These are phyloP conservation scores for Tetracentron sinense DNA, from an alignment of 164 flowering plant species.

Conservation along the genomic window DNA sequence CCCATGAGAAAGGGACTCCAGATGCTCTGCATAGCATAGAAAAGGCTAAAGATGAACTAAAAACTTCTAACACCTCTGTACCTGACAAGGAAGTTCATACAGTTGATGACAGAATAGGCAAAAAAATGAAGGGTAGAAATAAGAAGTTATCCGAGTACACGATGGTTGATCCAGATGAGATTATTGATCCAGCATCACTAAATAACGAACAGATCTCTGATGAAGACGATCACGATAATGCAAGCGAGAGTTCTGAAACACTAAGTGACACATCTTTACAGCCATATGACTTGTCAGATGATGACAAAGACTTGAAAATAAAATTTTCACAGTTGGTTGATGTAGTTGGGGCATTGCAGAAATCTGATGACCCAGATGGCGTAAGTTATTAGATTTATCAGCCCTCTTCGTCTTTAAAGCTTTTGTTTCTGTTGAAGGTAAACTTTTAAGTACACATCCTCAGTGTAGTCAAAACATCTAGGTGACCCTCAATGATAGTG, in stretches of 20 bases:
- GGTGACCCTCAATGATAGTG: too few relatives aligned
- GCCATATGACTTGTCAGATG: slow-evolving; percentile 93
- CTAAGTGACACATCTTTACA: slow-evolving; percentile 74
- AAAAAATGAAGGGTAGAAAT: slow-evolving; percentile 22
- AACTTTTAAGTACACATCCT: too few relatives aligned
- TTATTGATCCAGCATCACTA: slow-evolving; percentile 72
- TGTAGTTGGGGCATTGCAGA: slow-evolving; percentile 76
- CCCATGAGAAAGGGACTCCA: slow-evolving; percentile 15
- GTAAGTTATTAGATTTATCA: slow-evolving; percentile 43
- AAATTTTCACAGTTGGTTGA: slow-evolving; percentile 80
- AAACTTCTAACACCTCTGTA: slow-evolving; percentile 12
- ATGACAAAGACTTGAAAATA: slow-evolving; percentile 69
- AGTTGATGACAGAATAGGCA: slow-evolving; percentile 16
- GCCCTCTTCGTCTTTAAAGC: not conserved
- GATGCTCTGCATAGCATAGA: slow-evolving; percentile 14
- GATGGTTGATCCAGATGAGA: slow-evolving; percentile 76
- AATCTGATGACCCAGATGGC: slow-evolving; percentile 89
- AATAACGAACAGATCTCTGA: slow-evolving; percentile 35
- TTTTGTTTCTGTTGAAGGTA: too few relatives aligned
- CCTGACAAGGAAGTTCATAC: slow-evolving; percentile 19
- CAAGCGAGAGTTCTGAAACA: slow-evolving; percentile 59
- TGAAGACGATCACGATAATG: slow-evolving; percentile 50
- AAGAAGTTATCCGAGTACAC: slow-evolving; percentile 33
- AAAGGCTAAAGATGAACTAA: slow-evolving; percentile 16
- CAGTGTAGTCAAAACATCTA: too few relatives aligned